A percentile compares a stretch with the other conserved stretches of the same genome.
These are phyloP conservation scores for Lasiodiplodia hormozganensis DNA, from an alignment of 2,329 filamentous ascomycete genomes.

Conservation along the genomic window DNA sequence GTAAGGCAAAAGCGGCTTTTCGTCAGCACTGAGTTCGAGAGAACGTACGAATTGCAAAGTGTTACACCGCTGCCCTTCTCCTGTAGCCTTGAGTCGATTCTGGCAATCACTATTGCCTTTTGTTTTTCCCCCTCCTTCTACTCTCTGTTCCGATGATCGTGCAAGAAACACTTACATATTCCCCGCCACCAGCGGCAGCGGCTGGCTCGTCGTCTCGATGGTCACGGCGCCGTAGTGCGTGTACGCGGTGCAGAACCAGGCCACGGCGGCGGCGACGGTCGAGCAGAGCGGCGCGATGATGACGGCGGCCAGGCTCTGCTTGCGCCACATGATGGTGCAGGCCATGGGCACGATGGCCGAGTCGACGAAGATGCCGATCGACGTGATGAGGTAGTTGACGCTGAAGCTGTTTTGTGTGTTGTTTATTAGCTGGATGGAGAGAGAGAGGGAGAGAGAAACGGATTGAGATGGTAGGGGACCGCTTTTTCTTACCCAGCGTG, in stretches of 20 bases:
- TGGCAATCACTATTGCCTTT: too few species aligned
- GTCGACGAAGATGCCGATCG: constrained; percentile 52
- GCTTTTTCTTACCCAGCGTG: not conserved
- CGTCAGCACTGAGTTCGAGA: constrained; percentile 14
- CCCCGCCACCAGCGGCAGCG: constrained; percentile 32
- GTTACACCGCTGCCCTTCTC: too few species aligned
- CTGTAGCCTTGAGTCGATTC: too few species aligned
- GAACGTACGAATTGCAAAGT: too few species aligned
- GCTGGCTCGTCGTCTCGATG: constrained; percentile 41
- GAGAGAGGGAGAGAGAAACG: not conserved
- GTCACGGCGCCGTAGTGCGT: constrained; percentile 44
- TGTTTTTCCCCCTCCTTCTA: too few species aligned
- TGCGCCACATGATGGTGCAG: constrained; percentile 47
- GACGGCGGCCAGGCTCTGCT: constrained; percentile 55
- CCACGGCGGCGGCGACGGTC: constrained; percentile 56
- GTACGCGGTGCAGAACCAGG: constrained; percentile 46
- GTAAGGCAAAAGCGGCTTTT: not conserved
- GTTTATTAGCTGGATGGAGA: not conserved
- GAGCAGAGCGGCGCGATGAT: constrained; percentile 60
- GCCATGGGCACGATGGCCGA: constrained; percentile 50
- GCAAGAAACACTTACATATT: constrained; percentile 31
- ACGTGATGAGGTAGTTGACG: constrained; percentile 34
- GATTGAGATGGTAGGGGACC: too few species aligned
- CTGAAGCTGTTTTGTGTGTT: constrained; percentile 8
- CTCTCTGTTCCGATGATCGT: too few species aligned